These are phyloP conservation scores for Trichoderma oligosporum DNA, from an alignment of 2,329 filamentous ascomycete species.

Conservation along the genomic window DNA sequence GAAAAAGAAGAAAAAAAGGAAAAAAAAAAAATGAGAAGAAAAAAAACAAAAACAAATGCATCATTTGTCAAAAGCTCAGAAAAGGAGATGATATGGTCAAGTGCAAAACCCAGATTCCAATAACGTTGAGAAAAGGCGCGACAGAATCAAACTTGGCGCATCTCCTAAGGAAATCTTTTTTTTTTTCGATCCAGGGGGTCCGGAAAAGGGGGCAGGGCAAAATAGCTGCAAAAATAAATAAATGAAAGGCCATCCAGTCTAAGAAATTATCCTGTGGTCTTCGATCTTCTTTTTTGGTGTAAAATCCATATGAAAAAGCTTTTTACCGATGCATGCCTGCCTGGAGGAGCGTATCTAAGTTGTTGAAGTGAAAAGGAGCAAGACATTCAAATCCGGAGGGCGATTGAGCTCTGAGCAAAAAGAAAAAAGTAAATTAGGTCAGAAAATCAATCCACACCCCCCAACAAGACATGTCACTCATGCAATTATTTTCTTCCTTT, in stretches of 20 bases:
- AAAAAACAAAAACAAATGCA: slow-evolving; percentile 1
- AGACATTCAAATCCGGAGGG: slow-evolving; percentile 27
- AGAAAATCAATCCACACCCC: slow-evolving; percentile 33
- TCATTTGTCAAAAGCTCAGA: too few relatives aligned
- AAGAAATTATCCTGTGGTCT: background rate
- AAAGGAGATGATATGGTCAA: background rate
- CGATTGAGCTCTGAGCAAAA: slow-evolving; percentile 28
- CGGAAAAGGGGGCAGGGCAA: slow-evolving; percentile 3
- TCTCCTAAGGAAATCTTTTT: slow-evolving; percentile 3
- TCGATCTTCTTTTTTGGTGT: background rate
- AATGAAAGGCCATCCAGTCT: slow-evolving; percentile 11
- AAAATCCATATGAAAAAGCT: slow-evolving; percentile 14
- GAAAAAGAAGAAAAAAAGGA: slow-evolving; percentile 19
- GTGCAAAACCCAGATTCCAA: slow-evolving; percentile 1
- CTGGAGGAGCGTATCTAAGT: background rate
- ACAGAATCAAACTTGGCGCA: slow-evolving; percentile 14
- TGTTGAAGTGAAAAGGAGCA: slow-evolving; percentile 8
- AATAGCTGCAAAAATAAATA: background rate
- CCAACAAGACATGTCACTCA: slow-evolving; percentile 11
- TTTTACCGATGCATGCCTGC: slow-evolving; percentile 22
- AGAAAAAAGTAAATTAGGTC: slow-evolving; percentile 28
- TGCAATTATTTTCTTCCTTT: slow-evolving; percentile 18
- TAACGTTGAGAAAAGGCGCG: slow-evolving; percentile 1
- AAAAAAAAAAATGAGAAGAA: slow-evolving; percentile 8
- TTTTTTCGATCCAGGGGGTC: slow-evolving; percentile 16